Conservation (phyloP, 805 yeast species). For the Metschnikowia cubensis region DNA sequence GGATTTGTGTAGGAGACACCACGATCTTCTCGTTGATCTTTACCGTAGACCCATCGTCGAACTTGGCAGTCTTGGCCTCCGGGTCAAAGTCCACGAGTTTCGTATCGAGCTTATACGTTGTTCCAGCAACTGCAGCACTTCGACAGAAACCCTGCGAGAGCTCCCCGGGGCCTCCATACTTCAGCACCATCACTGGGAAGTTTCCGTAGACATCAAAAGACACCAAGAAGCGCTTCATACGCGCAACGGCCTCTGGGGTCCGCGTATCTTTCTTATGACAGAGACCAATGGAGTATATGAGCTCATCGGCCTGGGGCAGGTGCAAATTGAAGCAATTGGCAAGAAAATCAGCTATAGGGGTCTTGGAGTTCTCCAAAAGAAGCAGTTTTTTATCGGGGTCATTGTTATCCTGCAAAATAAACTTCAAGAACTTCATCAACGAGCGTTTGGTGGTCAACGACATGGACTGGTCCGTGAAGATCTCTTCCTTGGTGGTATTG, state of each 20-base stretch:
- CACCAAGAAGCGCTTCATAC: slow-evolving; percentile 77
- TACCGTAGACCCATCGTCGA: slow-evolving; percentile 71
- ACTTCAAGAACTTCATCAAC: slow-evolving; percentile 88
- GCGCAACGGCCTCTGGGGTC: slow-evolving; percentile 71
- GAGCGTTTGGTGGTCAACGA: slow-evolving; percentile 72
- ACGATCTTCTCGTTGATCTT: slow-evolving; percentile 77
- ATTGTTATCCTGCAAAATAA: slow-evolving; percentile 55
- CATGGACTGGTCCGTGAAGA: slow-evolving; percentile 82
- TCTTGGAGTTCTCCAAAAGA: slow-evolving; percentile 53
- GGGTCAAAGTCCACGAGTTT: slow-evolving; percentile 63
- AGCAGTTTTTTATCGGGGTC: slow-evolving; percentile 58
- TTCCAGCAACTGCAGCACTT: slow-evolving; percentile 97
- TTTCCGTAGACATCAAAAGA: slow-evolving; percentile 91
- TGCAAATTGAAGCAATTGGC: slow-evolving; percentile 64
- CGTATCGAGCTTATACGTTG: slow-evolving; percentile 83
- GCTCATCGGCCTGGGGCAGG: slow-evolving; percentile 72
- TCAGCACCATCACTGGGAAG: slow-evolving; percentile 87
- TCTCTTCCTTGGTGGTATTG: slow-evolving; percentile 80
- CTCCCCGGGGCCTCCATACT: slow-evolving; percentile 96
- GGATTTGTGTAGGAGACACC: slow-evolving; percentile 64
- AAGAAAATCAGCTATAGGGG: slow-evolving; percentile 58
- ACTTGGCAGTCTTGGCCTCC: slow-evolving; percentile 58
- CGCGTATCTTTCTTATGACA: slow-evolving; percentile 56
- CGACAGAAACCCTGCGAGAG: slow-evolving; percentile 95
- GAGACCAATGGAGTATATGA: slow-evolving; percentile 82